Base-by-base conservation (phyloP, 225 moss, liverwort and hornwort species). In the Lunularia cruciata region DNA sequence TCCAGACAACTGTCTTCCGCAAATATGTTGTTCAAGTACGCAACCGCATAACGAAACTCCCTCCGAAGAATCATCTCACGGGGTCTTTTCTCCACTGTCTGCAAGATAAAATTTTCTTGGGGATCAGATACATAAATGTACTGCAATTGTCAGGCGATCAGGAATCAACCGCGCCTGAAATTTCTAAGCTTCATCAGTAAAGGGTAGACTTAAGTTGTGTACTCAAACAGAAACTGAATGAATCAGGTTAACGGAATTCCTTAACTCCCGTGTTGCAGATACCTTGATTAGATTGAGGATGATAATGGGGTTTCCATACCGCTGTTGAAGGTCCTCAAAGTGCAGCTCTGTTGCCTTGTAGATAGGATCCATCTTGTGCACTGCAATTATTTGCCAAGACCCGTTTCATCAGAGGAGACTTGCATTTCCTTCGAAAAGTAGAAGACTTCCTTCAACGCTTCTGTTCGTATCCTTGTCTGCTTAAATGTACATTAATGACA, bases 71-170 rank as follows among this genome's bases (percentile, higher is more conserved):
- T 95, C 95, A 95, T 95, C 66, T 95, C 95, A 49, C 95, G 81
- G 65, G 95, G 95, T 71, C 95, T 88, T 68, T 95, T 92, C 76
- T 95, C 95, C 78, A 88, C 88, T 37, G 91, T 95, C 92, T 94
- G 79, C 53, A 73, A 45, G 43, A 57, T 8, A n/a, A n/a, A n/a
- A n/a, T n/a, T n/a, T n/a, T n/a, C n/a, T n/a, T n/a, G n/a, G n/a
- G n/a, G n/a, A n/a, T n/a, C n/a, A n/a, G n/a, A n/a, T n/a, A n/a
- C n/a, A n/a, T n/a, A n/a, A n/a, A n/a, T n/a, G n/a, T n/a, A n/a
- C n/a, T n/a, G n/a, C n/a, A n/a, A n/a, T n/a, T n/a, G n/a, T n/a
- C n/a, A n/a, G n/a, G n/a, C n/a, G n/a, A n/a, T n/a, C n/a, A n/a
- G n/a, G n/a, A n/a, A n/a, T n/a, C n/a, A n/a, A n/a, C n/a, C n/a